Conservation (phyloP, 345 rosid species). For the Rhodamnia argentea region DNA sequence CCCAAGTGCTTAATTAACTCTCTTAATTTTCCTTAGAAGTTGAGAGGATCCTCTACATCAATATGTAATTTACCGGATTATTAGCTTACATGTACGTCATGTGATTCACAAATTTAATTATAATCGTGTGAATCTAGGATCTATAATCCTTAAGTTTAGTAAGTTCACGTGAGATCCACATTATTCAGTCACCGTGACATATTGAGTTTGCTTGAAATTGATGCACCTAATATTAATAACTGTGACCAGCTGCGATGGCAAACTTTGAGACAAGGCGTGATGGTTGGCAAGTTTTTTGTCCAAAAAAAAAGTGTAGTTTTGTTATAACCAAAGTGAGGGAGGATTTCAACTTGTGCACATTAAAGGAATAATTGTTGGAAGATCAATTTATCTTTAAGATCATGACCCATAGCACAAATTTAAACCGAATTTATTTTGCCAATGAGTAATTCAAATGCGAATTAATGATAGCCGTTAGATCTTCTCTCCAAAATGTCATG, state of each 20-base stretch:
- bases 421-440: not conserved
- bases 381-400: not conserved
- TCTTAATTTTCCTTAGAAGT: not conserved
- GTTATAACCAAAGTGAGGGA: not conserved
- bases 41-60: not conserved
- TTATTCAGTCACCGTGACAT: not conserved
- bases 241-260: not conserved
- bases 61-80: not conserved
- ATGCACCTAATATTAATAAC: not conserved
- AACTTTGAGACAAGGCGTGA: not conserved
- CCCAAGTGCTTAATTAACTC: not conserved
- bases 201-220: not conserved
- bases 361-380: not conserved
- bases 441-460: not conserved
- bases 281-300: too few relatives aligned
- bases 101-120: not conserved
- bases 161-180: not conserved
- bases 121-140: not conserved
- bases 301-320: not conserved
- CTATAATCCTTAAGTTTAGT: not conserved
- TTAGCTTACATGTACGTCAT: rapidly evolving
- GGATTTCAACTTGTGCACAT: not conserved
- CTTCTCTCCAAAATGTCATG: not conserved
- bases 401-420: not conserved
- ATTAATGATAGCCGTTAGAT: not conserved